Base-by-base conservation (phyloP, 352 stramenopile genomes). In the Saprolegnia parasitica region DNA sequence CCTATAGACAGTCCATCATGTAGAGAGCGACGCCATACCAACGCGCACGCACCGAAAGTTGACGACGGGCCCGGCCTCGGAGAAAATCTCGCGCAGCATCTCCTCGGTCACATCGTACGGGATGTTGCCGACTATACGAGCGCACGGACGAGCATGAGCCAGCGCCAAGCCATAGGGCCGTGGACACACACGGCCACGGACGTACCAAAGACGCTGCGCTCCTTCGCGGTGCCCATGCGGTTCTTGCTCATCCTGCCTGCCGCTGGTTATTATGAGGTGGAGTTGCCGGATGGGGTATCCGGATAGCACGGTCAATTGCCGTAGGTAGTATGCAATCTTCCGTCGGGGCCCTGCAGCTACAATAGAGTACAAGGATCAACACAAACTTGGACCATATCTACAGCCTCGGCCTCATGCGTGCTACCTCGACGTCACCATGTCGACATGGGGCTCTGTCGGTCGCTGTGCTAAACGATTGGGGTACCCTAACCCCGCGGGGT, bases 81-180 rank as follows among this genome's bases (percentile, higher is more conserved):
- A 93, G 77, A 95, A 95, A 61, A 95, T 89, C 72, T 95, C 84
- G 70, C 87, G 88, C 45, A 95, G 84, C 83, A 84, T 84, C 11
- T 95, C 86, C 54, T 95, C 86, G 15, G 86, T 90, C 50, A 95
- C 86, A 81, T 95, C 86, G 73, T 95, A 95, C 55, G 86, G 86
- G 58, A 95, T 95, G 73, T 95, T 95, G 67, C 86, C 86, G 49
- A 95, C 86, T 95, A 72, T 15, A 23, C 42, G 42, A 39, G 37
- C 37, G 40, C 35, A 56, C 21, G 54, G 0, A 66, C 23, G 18
- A 45, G 32, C 8, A 45, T 20, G 71, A 70, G 50, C 42, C 24
- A 37, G 71, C 18, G 42, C 58, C 56, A 72, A 61, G 21, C 61
- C 29, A 5, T 6, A 35, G 61, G 65, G 42, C 20, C 24, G 49